These are phyloP conservation scores for Ilyonectria robusta DNA, from an alignment of 2,329 filamentous ascomycete genomes.

Conservation along the genomic window DNA sequence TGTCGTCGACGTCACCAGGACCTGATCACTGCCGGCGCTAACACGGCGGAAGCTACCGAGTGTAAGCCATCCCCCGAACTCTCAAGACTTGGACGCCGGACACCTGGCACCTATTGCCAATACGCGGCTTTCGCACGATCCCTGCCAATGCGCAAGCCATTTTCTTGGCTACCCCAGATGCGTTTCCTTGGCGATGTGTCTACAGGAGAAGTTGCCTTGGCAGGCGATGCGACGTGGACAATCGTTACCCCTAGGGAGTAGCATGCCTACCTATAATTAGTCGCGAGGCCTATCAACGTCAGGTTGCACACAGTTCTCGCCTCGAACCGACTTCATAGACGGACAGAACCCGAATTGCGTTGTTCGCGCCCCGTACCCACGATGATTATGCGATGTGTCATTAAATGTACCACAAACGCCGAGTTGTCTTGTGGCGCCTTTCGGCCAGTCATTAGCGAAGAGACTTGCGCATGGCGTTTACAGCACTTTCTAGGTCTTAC, in stretches of 20 bases:
- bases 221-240: conserved; percentile 6
- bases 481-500: not conserved
- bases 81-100: not conserved
- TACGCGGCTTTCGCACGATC: not conserved
- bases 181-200: conserved; percentile 13
- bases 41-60: not conserved
- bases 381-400: not conserved
- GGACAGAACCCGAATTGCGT: not conserved
- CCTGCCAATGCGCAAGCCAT: not conserved
- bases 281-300: not conserved
- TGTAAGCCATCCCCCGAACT: not conserved
- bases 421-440: not conserved
- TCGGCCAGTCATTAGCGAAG: not conserved
- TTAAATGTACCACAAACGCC: not conserved
- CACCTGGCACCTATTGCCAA: conserved; percentile 3
- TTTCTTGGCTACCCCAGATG: conserved; percentile 21
- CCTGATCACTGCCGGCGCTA: conserved; percentile 13
- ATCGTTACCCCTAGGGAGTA: not conserved
- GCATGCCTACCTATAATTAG: not conserved
- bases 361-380: not conserved
- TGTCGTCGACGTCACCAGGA: conserved; percentile 15
- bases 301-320: not conserved
- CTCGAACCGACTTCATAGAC: not conserved
- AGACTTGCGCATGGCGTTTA: not conserved
- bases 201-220: conserved; percentile 7